phyloP scores from a whole-genome alignment of 2,329 filamentous ascomycete genomes.

The Arthrobotrys entomopaga region DNA sequence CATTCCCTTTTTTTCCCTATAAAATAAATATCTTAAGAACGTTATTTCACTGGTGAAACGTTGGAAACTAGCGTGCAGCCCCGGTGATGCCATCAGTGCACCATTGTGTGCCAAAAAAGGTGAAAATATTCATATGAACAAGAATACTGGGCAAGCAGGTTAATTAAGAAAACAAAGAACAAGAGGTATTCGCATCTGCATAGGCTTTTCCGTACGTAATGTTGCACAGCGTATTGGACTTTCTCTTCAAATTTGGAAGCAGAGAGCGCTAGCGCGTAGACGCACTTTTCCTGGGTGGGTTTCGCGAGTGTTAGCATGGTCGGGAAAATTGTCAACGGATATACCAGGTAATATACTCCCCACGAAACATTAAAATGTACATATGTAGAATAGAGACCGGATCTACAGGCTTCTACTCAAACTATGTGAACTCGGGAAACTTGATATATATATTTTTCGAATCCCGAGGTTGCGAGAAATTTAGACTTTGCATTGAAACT shows the following conservation, averaged over 20 bases:
- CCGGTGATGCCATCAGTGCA: too few species aligned
- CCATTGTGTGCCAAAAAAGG: too few species aligned
- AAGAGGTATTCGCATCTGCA: constrained; percentile 1
- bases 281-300: not conserved
- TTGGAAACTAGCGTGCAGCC: too few species aligned
- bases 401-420: too few species aligned
- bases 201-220: not conserved
- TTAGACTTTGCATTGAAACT: too few species aligned
- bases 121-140: too few species aligned
- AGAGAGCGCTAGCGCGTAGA: not conserved
- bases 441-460: not conserved
- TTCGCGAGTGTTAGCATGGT: constrained; percentile 7
- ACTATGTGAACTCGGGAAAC: not conserved
- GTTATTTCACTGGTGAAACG: too few species aligned
- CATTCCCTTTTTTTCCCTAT: too few species aligned
- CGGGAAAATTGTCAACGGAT: not conserved
- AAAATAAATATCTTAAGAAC: too few species aligned
- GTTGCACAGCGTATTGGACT: not conserved
- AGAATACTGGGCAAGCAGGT: too few species aligned
- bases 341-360: constrained; percentile 12
- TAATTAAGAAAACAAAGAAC: not conserved
- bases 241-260: not conserved
- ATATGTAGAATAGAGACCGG: not conserved
- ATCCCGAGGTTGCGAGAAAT: too few species aligned
- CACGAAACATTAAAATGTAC: not conserved